Conservation (phyloP, 257 asterid genomes). For the Jacaranda mimosifolia region DNA sequence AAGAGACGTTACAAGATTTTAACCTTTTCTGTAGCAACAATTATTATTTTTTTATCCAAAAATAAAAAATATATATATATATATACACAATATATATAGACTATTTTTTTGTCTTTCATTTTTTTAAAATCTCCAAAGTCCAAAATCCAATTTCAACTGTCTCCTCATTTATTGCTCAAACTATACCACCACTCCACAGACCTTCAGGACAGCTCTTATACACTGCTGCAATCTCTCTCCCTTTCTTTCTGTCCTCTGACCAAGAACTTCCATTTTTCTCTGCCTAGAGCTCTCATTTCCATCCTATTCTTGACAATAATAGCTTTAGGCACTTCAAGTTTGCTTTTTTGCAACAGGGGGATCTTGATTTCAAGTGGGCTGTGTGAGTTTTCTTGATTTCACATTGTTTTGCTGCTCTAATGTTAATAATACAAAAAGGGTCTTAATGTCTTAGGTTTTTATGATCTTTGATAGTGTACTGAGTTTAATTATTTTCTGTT, state of each 20-base stretch:
- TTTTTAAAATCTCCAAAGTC: conserved; percentile 3
- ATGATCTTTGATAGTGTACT: conserved; percentile 13
- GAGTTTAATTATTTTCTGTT: conserved; percentile 5
- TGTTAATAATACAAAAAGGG: conserved; percentile 38
- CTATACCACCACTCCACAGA: conserved; percentile 49
- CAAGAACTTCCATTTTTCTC: conserved; percentile 44
- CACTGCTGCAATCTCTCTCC: conserved; percentile 37
- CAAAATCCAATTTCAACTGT: conserved; percentile 44
- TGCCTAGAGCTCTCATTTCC: conserved; percentile 41
- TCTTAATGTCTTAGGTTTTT: conserved; percentile 17
- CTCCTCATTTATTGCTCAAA: conserved; percentile 66
- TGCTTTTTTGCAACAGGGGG: conserved; percentile 37
- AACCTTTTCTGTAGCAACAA: conserved; percentile 52
- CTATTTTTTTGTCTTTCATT: neutral
- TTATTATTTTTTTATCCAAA: conserved; percentile 33
- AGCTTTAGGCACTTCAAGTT: conserved; percentile 30
- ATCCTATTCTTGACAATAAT: neutral
- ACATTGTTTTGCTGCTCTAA: conserved; percentile 30
- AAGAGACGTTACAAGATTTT: conserved; percentile 83
- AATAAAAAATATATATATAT: conserved; percentile 16
- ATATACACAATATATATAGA: neutral
- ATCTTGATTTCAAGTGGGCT: conserved; percentile 47
- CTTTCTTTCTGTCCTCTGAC: neutral
- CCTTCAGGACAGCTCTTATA: conserved; percentile 40
- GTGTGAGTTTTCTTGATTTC: conserved; percentile 58